Base-by-base conservation (phyloP, 345 rosid genomes). In the Ceriops zippeliana region DNA sequence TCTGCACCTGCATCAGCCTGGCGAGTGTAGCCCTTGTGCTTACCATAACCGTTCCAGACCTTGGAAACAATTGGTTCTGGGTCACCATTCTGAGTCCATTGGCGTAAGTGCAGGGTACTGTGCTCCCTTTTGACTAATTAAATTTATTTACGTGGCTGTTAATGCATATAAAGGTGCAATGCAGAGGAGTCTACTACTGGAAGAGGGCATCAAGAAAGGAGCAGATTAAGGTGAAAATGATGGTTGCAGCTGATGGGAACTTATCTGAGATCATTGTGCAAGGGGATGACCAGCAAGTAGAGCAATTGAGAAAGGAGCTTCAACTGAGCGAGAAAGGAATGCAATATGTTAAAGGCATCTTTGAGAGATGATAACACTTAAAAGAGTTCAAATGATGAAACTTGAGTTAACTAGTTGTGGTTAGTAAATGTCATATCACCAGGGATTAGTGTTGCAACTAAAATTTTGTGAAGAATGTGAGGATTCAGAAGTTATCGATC, bases 11-110 rank as follows among this genome's bases (percentile, higher is more conserved):
- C 86, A 91, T 93, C 75, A 91, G 97, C 86, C 81, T 93, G 52
- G 97, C 95, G 31, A 93, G 98, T 24, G 96, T 93, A 2, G 98
- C 83, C 37, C 95, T 93, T 71, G 98, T 93, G 58, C 79, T 93
- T 5, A 93, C 96, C 22, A 93, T 93, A 52, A 91, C 98, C 34
- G 54, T 82, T 22, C 98, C 97, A 2, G 95, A 89, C 60, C 15
- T 88, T 11, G 98, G 98, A 69, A 93, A 91, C 78, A 93, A 87
- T 67, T 91, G 98, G 98, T 93, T 93, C 83, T 84, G 90, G 86
- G 74, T 93, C 49, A 87, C 84, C 16, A 46, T 71, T 61, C 83
- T 93, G 7, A 89, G 97, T 75, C 98, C 97, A 61, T 73, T 89
- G 54, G 98, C 98, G 98, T 93, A 83, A 87, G 96, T 75, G 11